phyloP scores from a whole-genome alignment of 2,329 filamentous ascomycete species.

The Aspergillus pseudonomiae region DNA sequence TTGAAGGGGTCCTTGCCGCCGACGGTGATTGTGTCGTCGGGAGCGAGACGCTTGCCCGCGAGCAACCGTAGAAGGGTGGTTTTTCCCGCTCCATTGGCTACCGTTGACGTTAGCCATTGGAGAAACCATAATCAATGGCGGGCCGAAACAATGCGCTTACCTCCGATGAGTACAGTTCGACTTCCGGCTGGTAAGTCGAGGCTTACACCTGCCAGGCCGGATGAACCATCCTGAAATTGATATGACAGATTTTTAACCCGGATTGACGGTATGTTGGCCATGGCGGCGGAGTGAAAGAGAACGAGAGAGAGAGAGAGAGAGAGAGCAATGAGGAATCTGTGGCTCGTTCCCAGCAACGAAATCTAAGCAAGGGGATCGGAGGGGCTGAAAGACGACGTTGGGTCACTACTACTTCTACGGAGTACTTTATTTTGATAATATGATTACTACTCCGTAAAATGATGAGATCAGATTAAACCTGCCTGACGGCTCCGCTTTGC shows the following conservation, averaged over 20 bases:
- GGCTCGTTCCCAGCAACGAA: background rate
- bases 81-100: slow-evolving; percentile 93
- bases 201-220: slow-evolving; percentile 73
- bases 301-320: background rate
- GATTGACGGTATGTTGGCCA: slow-evolving; percentile 58
- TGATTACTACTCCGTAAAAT: background rate
- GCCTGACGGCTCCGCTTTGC: background rate
- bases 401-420: background rate
- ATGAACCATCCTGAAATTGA: slow-evolving; percentile 81
- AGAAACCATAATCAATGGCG: slow-evolving; percentile 37
- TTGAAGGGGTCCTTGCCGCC: slow-evolving; percentile 90
- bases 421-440: background rate
- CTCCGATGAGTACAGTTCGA: slow-evolving; percentile 88
- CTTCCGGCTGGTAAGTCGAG: slow-evolving; percentile 79
- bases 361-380: background rate
- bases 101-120: slow-evolving; percentile 19
- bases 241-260: slow-evolving; percentile 78
- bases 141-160: slow-evolving; percentile 41
- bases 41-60: slow-evolving; percentile 91
- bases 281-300: slow-evolving; percentile 6
- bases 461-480: background rate
- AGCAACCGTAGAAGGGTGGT: slow-evolving; percentile 94
- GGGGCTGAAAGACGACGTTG: background rate
- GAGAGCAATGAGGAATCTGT: background rate
- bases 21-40: slow-evolving; percentile 72